Evolutionary conservation across 352 stramenopile genomes (phyloP).

Genomic region (Pythium volutum): DNA sequence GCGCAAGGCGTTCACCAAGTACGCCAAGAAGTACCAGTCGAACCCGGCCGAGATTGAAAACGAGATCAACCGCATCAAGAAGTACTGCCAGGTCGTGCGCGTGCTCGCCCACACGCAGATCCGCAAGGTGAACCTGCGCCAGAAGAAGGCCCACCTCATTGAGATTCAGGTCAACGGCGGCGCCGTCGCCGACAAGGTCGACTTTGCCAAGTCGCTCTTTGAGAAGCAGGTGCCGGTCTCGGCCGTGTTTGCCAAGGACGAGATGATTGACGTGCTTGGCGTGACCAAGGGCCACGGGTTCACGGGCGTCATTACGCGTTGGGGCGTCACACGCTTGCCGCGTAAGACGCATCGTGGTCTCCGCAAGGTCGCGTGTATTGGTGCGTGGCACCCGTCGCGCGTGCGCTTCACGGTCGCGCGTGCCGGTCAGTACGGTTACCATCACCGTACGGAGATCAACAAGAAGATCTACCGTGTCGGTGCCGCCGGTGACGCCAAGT

Average conservation of each 20-base stretch:
- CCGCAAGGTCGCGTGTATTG: slow-evolving; percentile 99
- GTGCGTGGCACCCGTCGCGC: slow-evolving; percentile 99
- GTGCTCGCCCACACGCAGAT: slow-evolving; percentile 99
- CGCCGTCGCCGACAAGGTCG: slow-evolving; percentile 96
- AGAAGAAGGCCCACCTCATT: slow-evolving; percentile 99
- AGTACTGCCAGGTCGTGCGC: slow-evolving; percentile 99
- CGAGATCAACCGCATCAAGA: slow-evolving; percentile 99
- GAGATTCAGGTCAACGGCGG: slow-evolving; percentile 99
- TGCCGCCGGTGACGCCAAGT: slow-evolving; percentile 90
- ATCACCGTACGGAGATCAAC: slow-evolving; percentile 99
- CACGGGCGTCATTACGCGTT: slow-evolving; percentile 99
- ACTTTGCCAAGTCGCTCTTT: slow-evolving; percentile 99
- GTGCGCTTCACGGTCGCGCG: slow-evolving; percentile 98
- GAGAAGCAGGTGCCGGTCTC: slow-evolving; percentile 99
- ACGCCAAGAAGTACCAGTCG: slow-evolving; percentile 99
- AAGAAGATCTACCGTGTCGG: slow-evolving; percentile 99
- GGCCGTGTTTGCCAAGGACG: slow-evolving; percentile 95
- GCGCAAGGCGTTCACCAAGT: slow-evolving; percentile 99
- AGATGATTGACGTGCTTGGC: slow-evolving; percentile 98
- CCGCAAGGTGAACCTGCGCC: slow-evolving; percentile 98
- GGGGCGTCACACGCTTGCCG: slow-evolving; percentile 98
- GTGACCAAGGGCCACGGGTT: slow-evolving; percentile 99
- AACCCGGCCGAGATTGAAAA: slow-evolving; percentile 91
- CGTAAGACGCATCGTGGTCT: slow-evolving; percentile 99
- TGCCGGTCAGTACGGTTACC: slow-evolving; percentile 99